Percentiles rank a stretch among this genome's conserved stretches.
Conservation (phyloP, 2,329 filamentous ascomycete genomes). For the Neopestalotiopsis sp. region DNA sequence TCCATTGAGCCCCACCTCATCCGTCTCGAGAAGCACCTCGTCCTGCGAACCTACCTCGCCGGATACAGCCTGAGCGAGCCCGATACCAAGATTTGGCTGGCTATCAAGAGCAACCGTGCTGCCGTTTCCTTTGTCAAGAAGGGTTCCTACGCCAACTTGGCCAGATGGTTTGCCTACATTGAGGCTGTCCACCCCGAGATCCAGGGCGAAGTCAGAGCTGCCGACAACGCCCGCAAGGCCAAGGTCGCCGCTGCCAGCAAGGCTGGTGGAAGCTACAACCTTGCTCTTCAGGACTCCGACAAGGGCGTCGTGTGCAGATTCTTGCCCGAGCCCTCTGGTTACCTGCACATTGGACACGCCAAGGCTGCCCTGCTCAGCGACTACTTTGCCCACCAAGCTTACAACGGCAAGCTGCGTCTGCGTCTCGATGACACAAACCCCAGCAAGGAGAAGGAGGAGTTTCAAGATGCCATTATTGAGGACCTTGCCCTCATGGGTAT, state of each 20-base stretch:
- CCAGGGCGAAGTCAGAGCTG: slow-evolving; percentile 70
- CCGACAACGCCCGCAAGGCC: slow-evolving; percentile 71
- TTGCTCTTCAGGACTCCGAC: slow-evolving; percentile 82
- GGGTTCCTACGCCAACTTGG: slow-evolving; percentile 76
- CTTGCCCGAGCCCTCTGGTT: slow-evolving; percentile 92
- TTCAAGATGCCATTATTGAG: slow-evolving; percentile 90
- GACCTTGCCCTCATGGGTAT: slow-evolving; percentile 92
- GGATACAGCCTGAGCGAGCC: slow-evolving; percentile 79
- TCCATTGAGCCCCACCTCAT: slow-evolving; percentile 75
- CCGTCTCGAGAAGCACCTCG: slow-evolving; percentile 86
- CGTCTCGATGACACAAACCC: slow-evolving; percentile 98
- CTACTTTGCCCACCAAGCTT: slow-evolving; percentile 94
- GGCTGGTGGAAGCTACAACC: slow-evolving; percentile 86
- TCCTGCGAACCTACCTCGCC: slow-evolving; percentile 83
- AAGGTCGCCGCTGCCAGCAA: slow-evolving; percentile 74
- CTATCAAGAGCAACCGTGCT: slow-evolving; percentile 84
- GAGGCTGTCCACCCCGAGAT: slow-evolving; percentile 83
- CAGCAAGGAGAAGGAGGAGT: slow-evolving; percentile 96
- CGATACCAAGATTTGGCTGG: slow-evolving; percentile 84
- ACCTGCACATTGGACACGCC: slow-evolving; percentile 93
- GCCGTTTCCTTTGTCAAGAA: slow-evolving; percentile 82
- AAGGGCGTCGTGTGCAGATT: slow-evolving; percentile 92
- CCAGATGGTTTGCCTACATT: slow-evolving; percentile 87
- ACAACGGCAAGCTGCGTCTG: slow-evolving; percentile 87
- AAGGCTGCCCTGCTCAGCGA: slow-evolving; percentile 94